Evolutionary conservation across 31 red algal species (phyloP), one percentile per base, ranked within the genome.

Genomic region (Odonthalia washingtoniensis): DNA sequence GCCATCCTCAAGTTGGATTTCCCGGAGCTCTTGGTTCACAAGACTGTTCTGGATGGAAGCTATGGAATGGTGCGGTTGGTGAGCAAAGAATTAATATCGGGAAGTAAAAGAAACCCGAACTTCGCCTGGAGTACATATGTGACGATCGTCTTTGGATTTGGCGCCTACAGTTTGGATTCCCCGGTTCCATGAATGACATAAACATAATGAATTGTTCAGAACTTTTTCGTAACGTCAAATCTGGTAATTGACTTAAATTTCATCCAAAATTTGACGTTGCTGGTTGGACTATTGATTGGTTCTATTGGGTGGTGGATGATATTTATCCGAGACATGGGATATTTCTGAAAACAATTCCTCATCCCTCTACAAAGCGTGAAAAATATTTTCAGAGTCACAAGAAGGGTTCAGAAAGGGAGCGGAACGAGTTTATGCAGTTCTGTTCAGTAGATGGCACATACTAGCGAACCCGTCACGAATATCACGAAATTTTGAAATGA

Each of bases 361-460:
- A 77, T 6, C 74, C 40, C 9, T 9, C 9, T 43, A 77, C 37
- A n/a, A 38, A 44, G 40, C 33, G 40, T n/a, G 74, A 77, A 37
- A 44, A 77, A 44, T 44, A n/a, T 77, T 77, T 46, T 38, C 74
- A 14, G 14, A 77, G 28, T 46, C 33, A 5, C 40, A 77, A 28
- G 33, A 40, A 18, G 74, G 32, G 37, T 40, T 46, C 16, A 40
- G 74, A 44, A 77, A 77, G 37, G 40, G 37, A 38, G 74, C 40
- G 16, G 74, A 77, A 28, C 74, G 74, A 16, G 18, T 81, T 5
- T 81, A 31, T 36, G 77, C 16, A 64, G 77, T 81, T 6, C 77
- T 81, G 18, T 65, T 64, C 77, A 81, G 77, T 64, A 41, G 77
- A 5, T 65, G 43, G 21, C 27, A 64, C 24, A 64, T 64, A 81